Evolutionary conservation across 345 rosid genomes (phyloP).

Genomic region (Gossypium turneri): DNA sequence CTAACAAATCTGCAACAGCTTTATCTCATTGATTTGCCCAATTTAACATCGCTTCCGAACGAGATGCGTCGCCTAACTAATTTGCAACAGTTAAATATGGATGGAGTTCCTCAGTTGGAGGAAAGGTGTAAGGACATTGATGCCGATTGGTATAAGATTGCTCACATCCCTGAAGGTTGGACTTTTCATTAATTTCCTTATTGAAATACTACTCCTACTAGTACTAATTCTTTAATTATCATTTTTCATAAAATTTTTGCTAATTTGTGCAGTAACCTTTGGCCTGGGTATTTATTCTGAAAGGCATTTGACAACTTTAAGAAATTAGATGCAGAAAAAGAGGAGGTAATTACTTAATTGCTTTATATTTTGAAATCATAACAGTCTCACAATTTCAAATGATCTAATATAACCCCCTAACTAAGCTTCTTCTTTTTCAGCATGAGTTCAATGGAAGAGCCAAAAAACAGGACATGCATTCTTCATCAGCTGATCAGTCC

Average conservation of each 20-base stretch:
- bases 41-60: background rate
- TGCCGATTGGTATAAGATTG: background rate
- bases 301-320: background rate
- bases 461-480: too few relatives aligned
- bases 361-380: too few relatives aligned
- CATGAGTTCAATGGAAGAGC: too few relatives aligned
- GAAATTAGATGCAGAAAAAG: background rate
- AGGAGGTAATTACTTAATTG: background rate
- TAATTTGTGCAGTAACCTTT: too few relatives aligned
- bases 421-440: too few relatives aligned
- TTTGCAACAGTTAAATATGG: too few relatives aligned
- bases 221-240: too few relatives aligned
- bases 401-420: too few relatives aligned
- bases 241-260: too few relatives aligned
- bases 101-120: background rate
- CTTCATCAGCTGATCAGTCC: too few relatives aligned
- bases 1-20: background rate
- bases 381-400: background rate
- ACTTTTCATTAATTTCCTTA: too few relatives aligned
- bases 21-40: background rate
- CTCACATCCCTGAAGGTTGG: background rate
- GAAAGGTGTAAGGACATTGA: background rate
- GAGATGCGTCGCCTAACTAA: background rate
- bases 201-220: too few relatives aligned
- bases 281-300: background rate